phyloP scores from a whole-genome alignment of 306 rosid species.

The Vigna trinervia region DNA sequence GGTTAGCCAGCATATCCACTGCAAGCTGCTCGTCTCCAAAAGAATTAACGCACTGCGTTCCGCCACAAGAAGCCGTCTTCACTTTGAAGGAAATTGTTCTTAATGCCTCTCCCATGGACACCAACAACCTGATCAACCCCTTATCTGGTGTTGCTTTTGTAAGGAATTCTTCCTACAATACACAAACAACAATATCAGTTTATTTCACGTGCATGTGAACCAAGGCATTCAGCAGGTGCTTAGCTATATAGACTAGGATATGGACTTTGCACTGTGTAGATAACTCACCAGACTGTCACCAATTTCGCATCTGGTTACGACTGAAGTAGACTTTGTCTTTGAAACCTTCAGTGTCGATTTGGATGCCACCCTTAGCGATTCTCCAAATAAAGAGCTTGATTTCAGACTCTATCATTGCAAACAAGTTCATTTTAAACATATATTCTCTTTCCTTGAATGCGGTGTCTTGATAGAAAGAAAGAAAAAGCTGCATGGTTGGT shows the following conservation, averaged over 20 bases:
- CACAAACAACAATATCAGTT: conserved; percentile 19
- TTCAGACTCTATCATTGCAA: conserved; percentile 68
- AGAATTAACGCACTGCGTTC: conserved; percentile 96
- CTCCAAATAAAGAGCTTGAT: conserved; percentile 86
- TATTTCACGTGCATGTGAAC: conserved; percentile 31
- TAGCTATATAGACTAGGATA: background rate
- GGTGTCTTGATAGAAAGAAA: conserved; percentile 21
- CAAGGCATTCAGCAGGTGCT: background rate
- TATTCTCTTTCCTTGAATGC: background rate
- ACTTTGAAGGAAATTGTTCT: conserved; percentile 96
- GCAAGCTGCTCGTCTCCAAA: conserved; percentile 99
- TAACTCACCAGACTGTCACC: conserved; percentile 91
- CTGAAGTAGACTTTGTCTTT: conserved; percentile 59
- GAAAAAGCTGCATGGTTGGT: conserved; percentile 7
- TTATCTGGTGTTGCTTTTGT: conserved; percentile 88
- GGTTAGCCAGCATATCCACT: conserved; percentile 90
- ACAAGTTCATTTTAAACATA: conserved; percentile 18
- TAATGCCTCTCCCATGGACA: conserved; percentile 92
- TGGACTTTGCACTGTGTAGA: background rate
- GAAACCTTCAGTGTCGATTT: conserved; percentile 68
- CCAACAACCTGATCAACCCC: conserved; percentile 80
- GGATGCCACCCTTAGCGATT: conserved; percentile 68
- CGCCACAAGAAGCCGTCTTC: conserved; percentile 97
- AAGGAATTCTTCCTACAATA: conserved; percentile 83
- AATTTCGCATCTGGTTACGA: conserved; percentile 73